phyloP scores from a whole-genome alignment of 1,284 basidiomycete genomes.

The Dichomitus squalens region DNA sequence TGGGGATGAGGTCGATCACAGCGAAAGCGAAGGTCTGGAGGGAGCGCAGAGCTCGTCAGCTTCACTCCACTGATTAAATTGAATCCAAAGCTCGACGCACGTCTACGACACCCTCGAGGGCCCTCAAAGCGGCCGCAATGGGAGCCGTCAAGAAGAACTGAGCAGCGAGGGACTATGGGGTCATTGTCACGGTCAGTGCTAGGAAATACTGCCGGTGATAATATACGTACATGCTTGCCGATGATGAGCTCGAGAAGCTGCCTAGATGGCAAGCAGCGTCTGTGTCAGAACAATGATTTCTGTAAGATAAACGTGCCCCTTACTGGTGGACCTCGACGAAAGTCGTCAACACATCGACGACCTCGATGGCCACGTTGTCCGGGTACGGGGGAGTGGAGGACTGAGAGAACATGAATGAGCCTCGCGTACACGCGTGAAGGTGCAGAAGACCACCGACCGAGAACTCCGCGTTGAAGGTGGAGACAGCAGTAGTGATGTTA shows the following conservation, averaged over 20 bases:
- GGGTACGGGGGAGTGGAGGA: background rate
- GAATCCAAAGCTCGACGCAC: background rate
- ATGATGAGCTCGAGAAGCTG: conserved; percentile 4
- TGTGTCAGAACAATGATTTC: background rate
- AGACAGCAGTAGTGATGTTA: conserved; percentile 4
- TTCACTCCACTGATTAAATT: too few species aligned
- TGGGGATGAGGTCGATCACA: conserved; percentile 2
- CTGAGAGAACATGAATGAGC: background rate
- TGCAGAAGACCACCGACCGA: background rate
- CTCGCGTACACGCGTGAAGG: background rate
- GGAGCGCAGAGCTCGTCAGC: background rate
- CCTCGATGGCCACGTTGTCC: background rate
- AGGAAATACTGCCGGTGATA: background rate
- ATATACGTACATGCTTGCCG: conserved; percentile 1
- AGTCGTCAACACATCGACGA: conserved; percentile 7
- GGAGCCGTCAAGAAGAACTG: conserved; percentile 11
- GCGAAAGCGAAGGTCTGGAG: background rate
- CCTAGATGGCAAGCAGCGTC: background rate
- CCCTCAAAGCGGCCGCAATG: conserved; percentile 5
- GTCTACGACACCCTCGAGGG: background rate
- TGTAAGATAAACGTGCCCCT: background rate
- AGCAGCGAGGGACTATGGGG: conserved; percentile 1
- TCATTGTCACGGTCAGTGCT: background rate
- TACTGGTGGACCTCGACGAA: conserved; percentile 11
- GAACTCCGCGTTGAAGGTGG: background rate